Base-by-base conservation (phyloP, 768 basidiomycete genomes). In the Dentipellis sp. region DNA sequence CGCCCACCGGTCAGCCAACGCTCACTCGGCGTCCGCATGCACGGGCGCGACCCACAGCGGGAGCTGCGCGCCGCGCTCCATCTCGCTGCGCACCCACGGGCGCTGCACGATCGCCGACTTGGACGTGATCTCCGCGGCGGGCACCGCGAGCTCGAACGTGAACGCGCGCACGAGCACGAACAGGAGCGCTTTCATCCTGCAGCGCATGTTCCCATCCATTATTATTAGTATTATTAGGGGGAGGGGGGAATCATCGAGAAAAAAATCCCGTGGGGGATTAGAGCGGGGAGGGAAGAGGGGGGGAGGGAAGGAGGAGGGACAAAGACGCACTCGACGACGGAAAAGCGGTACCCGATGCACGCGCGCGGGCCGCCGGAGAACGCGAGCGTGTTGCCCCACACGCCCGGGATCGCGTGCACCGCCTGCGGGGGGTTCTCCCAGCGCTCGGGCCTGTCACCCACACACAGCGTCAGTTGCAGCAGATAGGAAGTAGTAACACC, bases 261-360 rank as follows among this genome's bases (percentile, higher is more conserved):
- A n/a, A n/a, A n/a, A n/a, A n/a, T n/a, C n/a, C n/a, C n/a, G n/a
- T n/a, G n/a, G n/a, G n/a, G n/a, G n/a, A n/a, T n/a, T n/a, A n/a
- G n/a, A n/a, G n/a, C n/a, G n/a, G n/a, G n/a, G n/a, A n/a, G n/a
- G n/a, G n/a, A n/a, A n/a, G n/a, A n/a, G n/a, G n/a, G n/a, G n/a
- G n/a, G n/a, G n/a, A n/a, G n/a, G n/a, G n/a, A n/a, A n/a, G n/a
- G n/a, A 12, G n/a, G 5, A 49, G 22, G 19, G 48, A 11, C 1
- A 47, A 4, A 17, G 10, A 46, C 57, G 10, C 46, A 62, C 63
- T 60, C 66, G 40, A 64, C 51, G 17, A 67, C 21, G 16, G 67
- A 59, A 50, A 68, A 68, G 11, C 61, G 58, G 53, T 65, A 68
- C 1, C 66, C 67, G 37, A 67, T 65, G 57, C 68, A 69, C 16